Percentiles rank a stretch among this genome's conserved stretches.
These are phyloP conservation scores for Musa acuminata DNA, from an alignment of 176 grass and related monocot species.

Conservation along the genomic window DNA sequence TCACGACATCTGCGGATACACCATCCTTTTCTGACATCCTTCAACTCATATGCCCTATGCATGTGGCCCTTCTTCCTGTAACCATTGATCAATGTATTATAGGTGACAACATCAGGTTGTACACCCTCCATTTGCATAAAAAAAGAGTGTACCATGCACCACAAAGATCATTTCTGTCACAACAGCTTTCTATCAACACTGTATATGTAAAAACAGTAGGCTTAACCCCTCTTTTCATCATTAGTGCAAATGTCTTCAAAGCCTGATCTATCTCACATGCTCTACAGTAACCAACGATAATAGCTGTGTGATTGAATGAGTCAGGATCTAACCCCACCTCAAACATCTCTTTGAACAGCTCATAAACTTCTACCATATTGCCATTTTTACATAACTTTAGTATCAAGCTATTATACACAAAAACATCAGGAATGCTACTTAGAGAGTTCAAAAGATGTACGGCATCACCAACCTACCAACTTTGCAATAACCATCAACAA, in stretches of 20 bases:
- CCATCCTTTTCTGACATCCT: slow-evolving; percentile 17
- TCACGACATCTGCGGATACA: slow-evolving; percentile 4
- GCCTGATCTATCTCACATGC: slow-evolving; percentile 2
- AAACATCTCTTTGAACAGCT: slow-evolving; percentile 20
- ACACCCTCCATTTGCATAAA: slow-evolving; percentile 14
- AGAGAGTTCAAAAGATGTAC: slow-evolving; percentile 7
- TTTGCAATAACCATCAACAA: slow-evolving; percentile 24
- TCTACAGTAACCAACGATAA: slow-evolving; percentile 20
- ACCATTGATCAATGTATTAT: slow-evolving; percentile 21
- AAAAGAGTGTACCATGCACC: not conserved
- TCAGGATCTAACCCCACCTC: slow-evolving; percentile 17
- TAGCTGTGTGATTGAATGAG: slow-evolving; percentile 10
- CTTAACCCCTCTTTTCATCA: slow-evolving; percentile 19
- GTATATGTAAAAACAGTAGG: slow-evolving; percentile 19
- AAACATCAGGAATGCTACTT: slow-evolving; percentile 11
- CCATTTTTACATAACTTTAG: slow-evolving; percentile 12
- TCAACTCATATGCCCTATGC: slow-evolving; percentile 14
- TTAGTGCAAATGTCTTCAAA: slow-evolving; percentile 9
- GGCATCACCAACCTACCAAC: slow-evolving; percentile 16
- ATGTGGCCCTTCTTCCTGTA: slow-evolving; percentile 16
- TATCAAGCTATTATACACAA: slow-evolving; percentile 25
- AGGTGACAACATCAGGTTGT: slow-evolving; percentile 12
- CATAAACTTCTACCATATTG: slow-evolving; percentile 11
- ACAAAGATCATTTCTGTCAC: slow-evolving; percentile 10
- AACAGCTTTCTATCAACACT: slow-evolving; percentile 11